These are phyloP conservation scores for Diplotaxis tenuifolia DNA, from an alignment of 345 rosid genomes.

Conservation along the genomic window DNA sequence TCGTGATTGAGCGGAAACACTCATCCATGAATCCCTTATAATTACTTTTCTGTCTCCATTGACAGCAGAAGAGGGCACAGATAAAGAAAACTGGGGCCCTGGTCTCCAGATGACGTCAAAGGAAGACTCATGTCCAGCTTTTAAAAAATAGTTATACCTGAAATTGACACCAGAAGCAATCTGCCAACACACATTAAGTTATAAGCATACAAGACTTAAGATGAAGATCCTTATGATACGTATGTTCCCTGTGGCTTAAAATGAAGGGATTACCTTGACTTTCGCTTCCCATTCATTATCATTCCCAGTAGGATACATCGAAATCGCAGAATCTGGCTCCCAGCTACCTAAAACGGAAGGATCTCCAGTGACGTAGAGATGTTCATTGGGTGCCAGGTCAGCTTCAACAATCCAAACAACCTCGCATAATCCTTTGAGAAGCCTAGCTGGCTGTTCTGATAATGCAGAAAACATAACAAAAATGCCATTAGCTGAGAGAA, in stretches of 20 bases:
- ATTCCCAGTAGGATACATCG: constrained; percentile 58
- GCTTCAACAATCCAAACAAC: constrained; percentile 84
- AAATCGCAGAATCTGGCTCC: constrained; percentile 73
- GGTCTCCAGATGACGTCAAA: constrained; percentile 70
- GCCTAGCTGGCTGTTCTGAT: constrained; percentile 52
- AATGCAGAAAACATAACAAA: constrained; percentile 32
- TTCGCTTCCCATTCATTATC: constrained; percentile 71
- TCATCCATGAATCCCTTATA: constrained; percentile 87
- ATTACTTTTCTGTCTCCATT: constrained; percentile 44
- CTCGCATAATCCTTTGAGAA: constrained; percentile 49
- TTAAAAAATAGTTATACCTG: constrained; percentile 79
- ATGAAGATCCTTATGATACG: neutral
- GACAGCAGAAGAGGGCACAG: constrained; percentile 47
- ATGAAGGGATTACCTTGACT: constrained; percentile 56
- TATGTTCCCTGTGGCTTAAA: neutral
- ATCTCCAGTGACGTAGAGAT: constrained; percentile 75
- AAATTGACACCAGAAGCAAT: constrained; percentile 66
- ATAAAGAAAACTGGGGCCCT: constrained; percentile 78
- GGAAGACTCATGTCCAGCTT: constrained; percentile 48
- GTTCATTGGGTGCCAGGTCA: constrained; percentile 59
- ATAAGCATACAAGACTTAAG: constrained; percentile 18
- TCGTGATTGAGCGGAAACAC: constrained; percentile 38
- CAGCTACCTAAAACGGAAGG: constrained; percentile 71
- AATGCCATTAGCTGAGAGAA: neutral
- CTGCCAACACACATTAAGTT: constrained; percentile 48